Base-by-base conservation (phyloP, 73 alveolate species). In the Uronychia binucleata region DNA sequence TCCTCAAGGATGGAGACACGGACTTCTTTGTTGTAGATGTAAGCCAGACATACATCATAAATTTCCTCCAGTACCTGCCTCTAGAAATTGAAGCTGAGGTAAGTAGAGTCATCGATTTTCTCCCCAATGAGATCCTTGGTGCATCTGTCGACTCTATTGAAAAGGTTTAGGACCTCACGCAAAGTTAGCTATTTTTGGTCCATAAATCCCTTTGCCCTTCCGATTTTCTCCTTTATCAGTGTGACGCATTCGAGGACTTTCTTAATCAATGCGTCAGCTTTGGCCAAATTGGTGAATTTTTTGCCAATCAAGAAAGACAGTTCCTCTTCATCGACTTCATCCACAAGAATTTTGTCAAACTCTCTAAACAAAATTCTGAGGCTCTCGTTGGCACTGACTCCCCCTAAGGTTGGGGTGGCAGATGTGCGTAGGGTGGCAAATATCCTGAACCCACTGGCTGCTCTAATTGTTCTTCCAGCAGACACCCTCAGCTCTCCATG, bases 381-480 rank as follows among this genome's bases (percentile, higher is more conserved):
- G 84, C 29, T 78, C 75, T 78, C n/a, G n/a, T 28, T 78, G 8
- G 28, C 78, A 28, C 27, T 26, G n/a, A 82, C 0, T 30, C 33
- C 75, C 26, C 29, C 29, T 34, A 77, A 19, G 31, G 57, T 35
- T 67, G 77, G 34, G 57, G 58, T 30, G 34, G 75, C 79, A 0
- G 77, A 28, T 14, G 30, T 74, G 31, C 28, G 26, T 26, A 74
- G 32, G 14, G 90, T 88, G 14, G 97, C 97, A 30, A 95, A 77
- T 28, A 95, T 89, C 76, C 92, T 92, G 67, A 95, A 90, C 58
- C 97, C 94, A 26, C 86, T 77, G 31, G 74, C 79, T 5, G 92
- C 90, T 30, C 1, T 82, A 28, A 81, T 90, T 27, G 57, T 82
- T 34, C 31, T 33, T 19, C 87, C 91, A 57, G 90, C 59, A 26